phyloP scores from a whole-genome alignment of 345 rosid genomes.

The Salix viminalis region DNA sequence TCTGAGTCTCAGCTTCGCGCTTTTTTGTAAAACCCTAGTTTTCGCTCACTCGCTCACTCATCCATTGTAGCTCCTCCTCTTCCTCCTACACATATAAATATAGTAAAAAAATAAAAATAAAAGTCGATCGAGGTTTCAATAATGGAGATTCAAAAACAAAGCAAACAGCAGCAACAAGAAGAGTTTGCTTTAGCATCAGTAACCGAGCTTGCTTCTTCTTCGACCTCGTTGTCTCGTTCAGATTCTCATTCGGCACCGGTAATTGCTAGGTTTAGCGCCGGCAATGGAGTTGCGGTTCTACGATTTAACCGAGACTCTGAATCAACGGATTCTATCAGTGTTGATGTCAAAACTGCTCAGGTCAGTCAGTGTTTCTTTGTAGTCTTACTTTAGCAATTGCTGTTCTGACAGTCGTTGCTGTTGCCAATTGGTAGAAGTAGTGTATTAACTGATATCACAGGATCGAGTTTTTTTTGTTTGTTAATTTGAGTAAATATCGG shows the following conservation, averaged over 20 bases:
- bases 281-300: conserved; percentile 50
- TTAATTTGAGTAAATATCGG: neutral
- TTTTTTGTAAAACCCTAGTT: conserved; percentile 23
- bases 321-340: conserved; percentile 25
- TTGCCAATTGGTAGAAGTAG: neutral
- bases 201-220: conserved; percentile 51
- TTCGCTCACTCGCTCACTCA: neutral
- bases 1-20: neutral
- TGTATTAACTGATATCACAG: too few relatives aligned
- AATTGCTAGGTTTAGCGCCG: conserved; percentile 51
- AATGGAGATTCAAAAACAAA: conserved; percentile 29
- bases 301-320: conserved; percentile 45
- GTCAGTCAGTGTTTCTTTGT: conserved; percentile 39
- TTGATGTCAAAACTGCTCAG: conserved; percentile 50
- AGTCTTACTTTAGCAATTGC: neutral
- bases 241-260: conserved; percentile 30
- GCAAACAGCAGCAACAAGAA: conserved; percentile 32
- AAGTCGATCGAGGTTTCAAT: neutral
- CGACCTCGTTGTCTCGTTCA: conserved; percentile 33
- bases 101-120: too few relatives aligned
- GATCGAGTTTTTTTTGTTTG: too few relatives aligned
- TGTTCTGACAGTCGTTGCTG: neutral
- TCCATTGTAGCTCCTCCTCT: neutral
- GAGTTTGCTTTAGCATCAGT: conserved; percentile 57
- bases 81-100: too few relatives aligned